Evolutionary conservation across 2,329 filamentous ascomycete genomes (phyloP).

Genomic region (Diaporthe sp.): DNA sequence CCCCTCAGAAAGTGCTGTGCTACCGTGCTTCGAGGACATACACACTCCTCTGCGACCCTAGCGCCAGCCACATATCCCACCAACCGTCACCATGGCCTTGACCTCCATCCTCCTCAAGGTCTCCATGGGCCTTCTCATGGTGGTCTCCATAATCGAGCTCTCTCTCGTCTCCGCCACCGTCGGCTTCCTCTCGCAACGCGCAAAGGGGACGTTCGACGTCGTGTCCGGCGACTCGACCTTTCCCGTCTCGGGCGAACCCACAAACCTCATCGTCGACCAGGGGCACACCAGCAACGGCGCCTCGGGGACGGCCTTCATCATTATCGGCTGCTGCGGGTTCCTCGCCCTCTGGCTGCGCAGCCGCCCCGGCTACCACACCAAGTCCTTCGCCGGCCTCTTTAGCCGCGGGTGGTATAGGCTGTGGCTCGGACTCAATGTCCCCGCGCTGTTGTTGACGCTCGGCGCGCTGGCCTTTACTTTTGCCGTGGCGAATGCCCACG

Average conservation of each 20-base stretch:
- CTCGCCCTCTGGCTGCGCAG: slow-evolving; percentile 44
- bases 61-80: background rate
- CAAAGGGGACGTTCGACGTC: slow-evolving; percentile 43
- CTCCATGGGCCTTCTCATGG: slow-evolving; percentile 46
- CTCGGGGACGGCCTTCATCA: slow-evolving; percentile 48
- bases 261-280: slow-evolving; percentile 49
- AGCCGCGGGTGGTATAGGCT: slow-evolving; percentile 43
- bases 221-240: slow-evolving; percentile 38
- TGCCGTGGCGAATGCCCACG: slow-evolving; percentile 43
- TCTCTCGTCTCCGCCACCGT: slow-evolving; percentile 51
- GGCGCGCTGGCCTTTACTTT: slow-evolving; percentile 51
- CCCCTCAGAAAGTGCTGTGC: background rate
- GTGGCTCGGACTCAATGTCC: slow-evolving; percentile 48
- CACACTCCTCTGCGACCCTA: background rate
- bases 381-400: slow-evolving; percentile 26
- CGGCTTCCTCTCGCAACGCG: slow-evolving; percentile 48
- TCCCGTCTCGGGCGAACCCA: slow-evolving; percentile 44
- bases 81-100: slow-evolving; percentile 29
- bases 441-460: slow-evolving; percentile 48
- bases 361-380: slow-evolving; percentile 38
- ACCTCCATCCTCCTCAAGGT: slow-evolving; percentile 37
- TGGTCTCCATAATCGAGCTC: slow-evolving; percentile 51
- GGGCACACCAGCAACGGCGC: slow-evolving; percentile 56
- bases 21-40: background rate
- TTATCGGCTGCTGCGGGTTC: slow-evolving; percentile 47